Evolutionary conservation across 345 rosid species (phyloP).

Genomic region (Melaleuca quinquenervia): DNA sequence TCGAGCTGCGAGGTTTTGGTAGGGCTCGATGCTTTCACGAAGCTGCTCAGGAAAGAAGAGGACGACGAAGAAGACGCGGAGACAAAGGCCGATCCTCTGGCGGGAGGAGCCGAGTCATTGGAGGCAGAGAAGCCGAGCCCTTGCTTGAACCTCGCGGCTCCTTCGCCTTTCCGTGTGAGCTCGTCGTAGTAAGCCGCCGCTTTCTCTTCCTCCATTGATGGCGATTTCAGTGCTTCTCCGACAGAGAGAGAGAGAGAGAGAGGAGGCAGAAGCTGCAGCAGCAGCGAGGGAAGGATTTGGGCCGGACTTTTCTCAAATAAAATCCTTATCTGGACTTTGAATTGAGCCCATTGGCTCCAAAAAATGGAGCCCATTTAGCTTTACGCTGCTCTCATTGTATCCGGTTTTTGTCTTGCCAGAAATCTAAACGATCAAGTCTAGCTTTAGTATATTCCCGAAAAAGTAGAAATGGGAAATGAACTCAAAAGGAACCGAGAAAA

Average conservation of each 20-base stretch:
- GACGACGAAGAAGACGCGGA: constrained; percentile 27
- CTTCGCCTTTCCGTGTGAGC: constrained; percentile 79
- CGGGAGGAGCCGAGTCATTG: constrained; percentile 58
- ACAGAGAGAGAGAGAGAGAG: neutral
- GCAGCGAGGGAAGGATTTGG: neutral
- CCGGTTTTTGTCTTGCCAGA: too few relatives aligned
- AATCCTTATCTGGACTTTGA: neutral
- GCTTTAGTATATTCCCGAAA: too few relatives aligned
- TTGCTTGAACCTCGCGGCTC: constrained; percentile 94
- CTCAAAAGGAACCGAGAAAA: neutral
- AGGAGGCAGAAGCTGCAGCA: neutral
- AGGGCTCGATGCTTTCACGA: constrained; percentile 73
- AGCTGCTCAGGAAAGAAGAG: constrained; percentile 56
- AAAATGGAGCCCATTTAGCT: neutral
- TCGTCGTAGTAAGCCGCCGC: constrained; percentile 80
- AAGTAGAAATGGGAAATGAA: neutral
- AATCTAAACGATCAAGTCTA: too few relatives aligned
- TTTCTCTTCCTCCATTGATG: constrained; percentile 63
- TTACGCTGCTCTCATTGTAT: neutral
- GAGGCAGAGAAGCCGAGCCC: constrained; percentile 80
- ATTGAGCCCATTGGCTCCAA: neutral
- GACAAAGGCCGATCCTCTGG: constrained; percentile 33
- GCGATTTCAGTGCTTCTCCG: neutral
- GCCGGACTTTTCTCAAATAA: neutral
- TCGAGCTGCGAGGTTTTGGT: constrained; percentile 27